Percentiles rank a stretch among this genome's conserved stretches.
These are phyloP conservation scores for Zygoascus sp. DNA, from an alignment of 1,139 yeast genomes.

Conservation along the genomic window DNA sequence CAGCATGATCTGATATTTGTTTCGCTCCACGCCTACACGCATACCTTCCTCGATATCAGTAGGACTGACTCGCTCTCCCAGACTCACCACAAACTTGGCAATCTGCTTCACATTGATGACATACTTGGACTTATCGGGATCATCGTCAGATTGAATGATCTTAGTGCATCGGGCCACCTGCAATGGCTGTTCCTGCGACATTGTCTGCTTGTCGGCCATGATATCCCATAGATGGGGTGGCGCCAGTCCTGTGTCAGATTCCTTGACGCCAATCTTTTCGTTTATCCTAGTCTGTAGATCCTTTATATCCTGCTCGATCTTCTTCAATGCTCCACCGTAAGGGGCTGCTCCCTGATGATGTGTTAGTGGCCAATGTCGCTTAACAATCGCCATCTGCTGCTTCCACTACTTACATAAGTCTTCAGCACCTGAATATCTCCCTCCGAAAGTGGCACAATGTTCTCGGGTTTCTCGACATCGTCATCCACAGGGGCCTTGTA, in stretches of 20 bases:
- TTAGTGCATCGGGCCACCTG: constrained; percentile 99
- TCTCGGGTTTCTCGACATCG: constrained; percentile 61
- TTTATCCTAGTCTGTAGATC: constrained; percentile 80
- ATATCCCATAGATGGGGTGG: constrained; percentile 98
- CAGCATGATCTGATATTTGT: constrained; percentile 91
- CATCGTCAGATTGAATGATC: constrained; percentile 66
- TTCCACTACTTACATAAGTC: constrained; percentile 53
- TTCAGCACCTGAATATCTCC: constrained; percentile 96
- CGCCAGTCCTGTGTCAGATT: constrained; percentile 92
- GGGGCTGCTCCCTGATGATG: constrained; percentile 80
- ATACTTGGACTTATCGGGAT: constrained; percentile 83
- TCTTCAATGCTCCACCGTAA: constrained; percentile 74
- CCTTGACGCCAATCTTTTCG: constrained; percentile 90
- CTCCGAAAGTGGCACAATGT: constrained; percentile 83
- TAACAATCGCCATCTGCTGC: not conserved
- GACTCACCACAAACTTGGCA: constrained; percentile 94
- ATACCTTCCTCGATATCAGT: constrained; percentile 99
- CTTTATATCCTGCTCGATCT: constrained; percentile 79
- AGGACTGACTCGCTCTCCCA: constrained; percentile 95
- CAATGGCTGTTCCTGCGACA: constrained; percentile 89
- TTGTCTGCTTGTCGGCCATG: constrained; percentile 89
- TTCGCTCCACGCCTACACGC: constrained; percentile 98
- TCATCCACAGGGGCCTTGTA: constrained; percentile 82
- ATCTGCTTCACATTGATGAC: constrained; percentile 96
- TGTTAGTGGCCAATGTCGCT: constrained; percentile 1